Conservation (phyloP, 2,329 filamentous ascomycete genomes). For the Colletotrichum sp. region DNA sequence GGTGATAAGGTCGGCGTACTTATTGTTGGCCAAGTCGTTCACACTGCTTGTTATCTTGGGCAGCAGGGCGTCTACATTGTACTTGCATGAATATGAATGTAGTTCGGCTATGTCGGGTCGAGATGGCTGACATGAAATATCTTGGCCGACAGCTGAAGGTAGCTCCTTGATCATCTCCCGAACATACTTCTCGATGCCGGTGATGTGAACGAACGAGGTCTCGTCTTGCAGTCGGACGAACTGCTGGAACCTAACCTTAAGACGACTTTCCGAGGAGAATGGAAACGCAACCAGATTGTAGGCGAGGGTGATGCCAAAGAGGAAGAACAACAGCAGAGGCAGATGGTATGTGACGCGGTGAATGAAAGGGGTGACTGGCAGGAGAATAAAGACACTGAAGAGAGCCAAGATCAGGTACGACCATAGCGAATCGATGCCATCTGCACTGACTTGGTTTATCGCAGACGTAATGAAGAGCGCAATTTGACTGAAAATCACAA, state of each 20-base stretch:
- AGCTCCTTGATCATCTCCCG: constrained; percentile 69
- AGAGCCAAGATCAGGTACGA: constrained; percentile 74
- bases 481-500: constrained; percentile 79
- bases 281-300: constrained; percentile 91
- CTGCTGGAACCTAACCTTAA: constrained; percentile 90
- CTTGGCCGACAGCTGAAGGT: constrained; percentile 71
- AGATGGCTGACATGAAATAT: constrained; percentile 35
- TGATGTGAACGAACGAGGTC: constrained; percentile 71
- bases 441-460: constrained; percentile 80
- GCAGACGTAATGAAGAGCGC: constrained; percentile 74
- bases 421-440: constrained; percentile 74
- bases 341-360: constrained; percentile 86
- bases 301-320: constrained; percentile 70
- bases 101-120: too few relatives aligned
- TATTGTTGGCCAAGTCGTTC: constrained; percentile 44
- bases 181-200: constrained; percentile 71
- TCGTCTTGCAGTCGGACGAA: constrained; percentile 71
- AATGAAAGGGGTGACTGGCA: constrained; percentile 82
- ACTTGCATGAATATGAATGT: constrained; percentile 65
- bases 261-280: constrained; percentile 77
- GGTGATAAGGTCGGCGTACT: constrained; percentile 64
- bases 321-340: constrained; percentile 73
- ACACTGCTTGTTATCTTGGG: constrained; percentile 47
- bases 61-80: constrained; percentile 62
- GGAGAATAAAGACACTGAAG: constrained; percentile 72